Percentiles rank a stretch among this genome's conserved stretches.
phyloP scores from a whole-genome alignment of 495 filamentous ascomycete species.

The Hyaloscypha bicolor region DNA sequence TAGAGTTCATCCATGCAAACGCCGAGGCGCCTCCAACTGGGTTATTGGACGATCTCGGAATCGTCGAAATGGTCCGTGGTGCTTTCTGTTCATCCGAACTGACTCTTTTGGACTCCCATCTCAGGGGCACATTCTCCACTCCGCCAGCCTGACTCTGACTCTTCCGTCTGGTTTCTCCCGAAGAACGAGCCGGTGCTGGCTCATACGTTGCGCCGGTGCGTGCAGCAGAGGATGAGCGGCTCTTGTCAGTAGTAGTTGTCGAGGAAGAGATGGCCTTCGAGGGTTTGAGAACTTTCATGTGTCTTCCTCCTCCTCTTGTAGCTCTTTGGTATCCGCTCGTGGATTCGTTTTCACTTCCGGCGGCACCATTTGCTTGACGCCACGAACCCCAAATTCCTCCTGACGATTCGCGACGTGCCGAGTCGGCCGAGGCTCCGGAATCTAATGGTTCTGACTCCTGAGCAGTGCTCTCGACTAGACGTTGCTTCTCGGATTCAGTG shows the following conservation, averaged over 20 bases:
- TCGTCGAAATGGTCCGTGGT: constrained; percentile 40
- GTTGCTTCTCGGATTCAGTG: constrained; percentile 36
- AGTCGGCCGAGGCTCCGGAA: constrained; percentile 36
- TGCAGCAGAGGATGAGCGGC: constrained; percentile 27
- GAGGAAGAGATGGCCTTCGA: constrained; percentile 54
- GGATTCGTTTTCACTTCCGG: constrained; percentile 29
- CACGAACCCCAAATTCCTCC: constrained; percentile 67
- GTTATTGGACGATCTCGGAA: constrained; percentile 68
- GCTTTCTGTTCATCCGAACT: constrained; percentile 43
- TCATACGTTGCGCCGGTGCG: constrained; percentile 51
- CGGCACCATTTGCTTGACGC: constrained; percentile 56
- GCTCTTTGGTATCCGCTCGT: constrained; percentile 60
- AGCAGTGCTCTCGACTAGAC: constrained; percentile 36
- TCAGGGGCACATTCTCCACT: constrained; percentile 31
- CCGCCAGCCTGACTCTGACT: constrained; percentile 31
- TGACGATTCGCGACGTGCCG: constrained; percentile 43
- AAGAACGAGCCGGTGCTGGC: constrained; percentile 38
- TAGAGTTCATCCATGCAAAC: constrained; percentile 80
- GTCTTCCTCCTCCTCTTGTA: constrained; percentile 50
- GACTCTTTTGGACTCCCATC: constrained; percentile 36
- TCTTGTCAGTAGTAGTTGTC: constrained; percentile 20
- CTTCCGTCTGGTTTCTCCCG: constrained; percentile 33
- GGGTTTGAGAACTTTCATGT: constrained; percentile 80
- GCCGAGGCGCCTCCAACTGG: constrained; percentile 92
- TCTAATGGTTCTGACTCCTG: constrained; percentile 36